These are phyloP conservation scores for Chlorella sorokiniana DNA, from an alignment of 139 green algal genomes.

Conservation along the genomic window DNA sequence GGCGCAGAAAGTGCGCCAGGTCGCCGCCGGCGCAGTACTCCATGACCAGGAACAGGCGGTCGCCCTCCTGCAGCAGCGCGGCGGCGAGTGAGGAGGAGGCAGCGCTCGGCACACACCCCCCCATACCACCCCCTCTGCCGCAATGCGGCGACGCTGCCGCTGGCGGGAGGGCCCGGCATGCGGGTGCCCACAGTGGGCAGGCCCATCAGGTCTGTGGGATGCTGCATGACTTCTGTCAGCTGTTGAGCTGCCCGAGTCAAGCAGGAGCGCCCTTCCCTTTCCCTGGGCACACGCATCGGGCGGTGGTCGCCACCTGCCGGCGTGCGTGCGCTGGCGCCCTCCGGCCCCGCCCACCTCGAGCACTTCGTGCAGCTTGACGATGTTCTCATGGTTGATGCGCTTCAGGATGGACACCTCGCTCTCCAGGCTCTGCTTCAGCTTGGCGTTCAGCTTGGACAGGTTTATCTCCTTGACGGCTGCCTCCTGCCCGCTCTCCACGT, in stretches of 20 bases:
- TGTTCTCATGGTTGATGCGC: slow-evolving; percentile 82
- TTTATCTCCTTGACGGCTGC: slow-evolving; percentile 95
- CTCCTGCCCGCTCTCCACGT: slow-evolving; percentile 56
- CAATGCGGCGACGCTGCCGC: too few relatives aligned
- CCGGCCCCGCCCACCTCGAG: slow-evolving; percentile 60
- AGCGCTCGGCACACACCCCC: too few relatives aligned
- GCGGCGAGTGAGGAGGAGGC: background rate
- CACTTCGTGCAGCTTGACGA: slow-evolving; percentile 89
- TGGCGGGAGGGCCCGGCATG: too few relatives aligned
- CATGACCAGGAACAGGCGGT: slow-evolving; percentile 85
- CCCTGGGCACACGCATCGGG: too few relatives aligned
- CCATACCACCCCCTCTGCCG: too few relatives aligned
- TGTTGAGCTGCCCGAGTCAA: too few relatives aligned
- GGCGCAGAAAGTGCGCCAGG: slow-evolving; percentile 77
- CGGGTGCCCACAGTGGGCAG: too few relatives aligned
- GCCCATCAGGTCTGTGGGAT: too few relatives aligned
- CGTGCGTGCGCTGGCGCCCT: too few relatives aligned
- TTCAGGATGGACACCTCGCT: slow-evolving; percentile 88
- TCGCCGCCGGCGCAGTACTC: slow-evolving; percentile 95
- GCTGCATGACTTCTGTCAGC: too few relatives aligned
- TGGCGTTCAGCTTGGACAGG: slow-evolving; percentile 81
- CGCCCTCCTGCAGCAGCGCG: slow-evolving; percentile 47
- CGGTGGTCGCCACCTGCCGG: too few relatives aligned
- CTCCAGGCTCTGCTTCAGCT: slow-evolving; percentile 88
- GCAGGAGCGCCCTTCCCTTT: too few relatives aligned